Evolutionary conservation across 306 rosid species (phyloP).

Genomic region (Vigna nakashimae): DNA sequence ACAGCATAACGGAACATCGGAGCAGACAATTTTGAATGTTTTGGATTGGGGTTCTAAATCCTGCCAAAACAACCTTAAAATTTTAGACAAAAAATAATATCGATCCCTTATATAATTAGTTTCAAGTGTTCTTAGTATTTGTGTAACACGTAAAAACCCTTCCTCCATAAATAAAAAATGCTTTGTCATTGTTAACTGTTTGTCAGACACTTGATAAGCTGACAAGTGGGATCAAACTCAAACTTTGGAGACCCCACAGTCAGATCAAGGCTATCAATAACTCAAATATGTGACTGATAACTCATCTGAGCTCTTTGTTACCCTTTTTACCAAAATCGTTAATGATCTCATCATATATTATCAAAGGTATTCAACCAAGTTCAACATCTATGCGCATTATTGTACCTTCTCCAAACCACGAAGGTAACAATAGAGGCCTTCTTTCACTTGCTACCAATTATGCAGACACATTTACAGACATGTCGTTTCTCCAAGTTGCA

Average conservation of each 20-base stretch:
- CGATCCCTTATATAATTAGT: no score
- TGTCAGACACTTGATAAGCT: background rate
- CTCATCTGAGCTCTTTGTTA: background rate
- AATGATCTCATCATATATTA: background rate
- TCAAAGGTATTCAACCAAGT: background rate
- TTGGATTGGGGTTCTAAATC: no score
- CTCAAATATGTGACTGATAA: background rate
- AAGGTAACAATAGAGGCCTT: background rate
- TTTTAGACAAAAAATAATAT: no score
- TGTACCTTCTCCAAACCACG: background rate
- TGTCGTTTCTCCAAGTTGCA: background rate
- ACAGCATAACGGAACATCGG: no score
- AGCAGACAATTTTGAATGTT: no score
- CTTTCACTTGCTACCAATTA: background rate
- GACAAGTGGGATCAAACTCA: constrained; percentile 20
- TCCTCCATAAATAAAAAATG: no score
- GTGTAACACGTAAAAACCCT: rapidly evolving
- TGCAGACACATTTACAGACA: background rate
- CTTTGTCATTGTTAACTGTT: background rate
- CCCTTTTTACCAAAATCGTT: background rate
- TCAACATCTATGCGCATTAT: no score
- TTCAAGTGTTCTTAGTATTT: no score
- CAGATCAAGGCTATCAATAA: background rate
- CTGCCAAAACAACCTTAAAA: no score
- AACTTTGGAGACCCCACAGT: constrained; percentile 6